A percentile compares a stretch with the other conserved stretches of the same genome.
Conservation (phyloP, 257 asterid genomes). For the Solanum sejunctum region DNA sequence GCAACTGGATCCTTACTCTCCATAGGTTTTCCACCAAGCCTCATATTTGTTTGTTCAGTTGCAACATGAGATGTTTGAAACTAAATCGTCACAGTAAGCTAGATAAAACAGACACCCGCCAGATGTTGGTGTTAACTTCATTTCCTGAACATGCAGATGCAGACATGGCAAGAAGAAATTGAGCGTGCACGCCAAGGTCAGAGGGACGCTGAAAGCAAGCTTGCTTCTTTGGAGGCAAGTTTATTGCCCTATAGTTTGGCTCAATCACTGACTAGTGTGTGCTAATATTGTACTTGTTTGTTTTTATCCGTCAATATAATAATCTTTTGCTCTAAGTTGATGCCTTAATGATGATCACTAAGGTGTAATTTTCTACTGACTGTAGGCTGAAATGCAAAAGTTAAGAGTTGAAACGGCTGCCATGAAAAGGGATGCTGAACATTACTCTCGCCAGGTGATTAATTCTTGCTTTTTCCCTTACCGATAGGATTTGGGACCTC, state of each 20-base stretch:
- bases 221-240: constrained; percentile 93
- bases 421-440: constrained; percentile 99
- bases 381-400: constrained; percentile 93
- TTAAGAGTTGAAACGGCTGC: constrained; percentile 98
- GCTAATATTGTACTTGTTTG: background rate
- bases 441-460: constrained; percentile 88
- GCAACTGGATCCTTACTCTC: background rate
- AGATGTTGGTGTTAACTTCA: constrained; percentile 13
- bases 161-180: constrained; percentile 99
- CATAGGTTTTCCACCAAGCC: background rate
- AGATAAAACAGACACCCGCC: background rate
- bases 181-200: constrained; percentile 96
- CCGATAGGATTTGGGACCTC: background rate
- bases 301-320: background rate
- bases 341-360: constrained; percentile 1
- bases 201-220: constrained; percentile 94
- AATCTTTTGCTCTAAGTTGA: background rate
- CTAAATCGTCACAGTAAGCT: background rate
- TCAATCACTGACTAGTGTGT: background rate
- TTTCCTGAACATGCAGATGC: constrained; percentile 43
- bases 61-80: background rate
- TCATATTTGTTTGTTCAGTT: background rate
- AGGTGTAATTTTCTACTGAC: background rate
- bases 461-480: background rate
- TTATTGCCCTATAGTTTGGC: constrained; percentile 1